Percentiles rank a stretch among this genome's conserved stretches.
Conservation (phyloP, 257 asterid species). For the Eustoma russellianum region DNA sequence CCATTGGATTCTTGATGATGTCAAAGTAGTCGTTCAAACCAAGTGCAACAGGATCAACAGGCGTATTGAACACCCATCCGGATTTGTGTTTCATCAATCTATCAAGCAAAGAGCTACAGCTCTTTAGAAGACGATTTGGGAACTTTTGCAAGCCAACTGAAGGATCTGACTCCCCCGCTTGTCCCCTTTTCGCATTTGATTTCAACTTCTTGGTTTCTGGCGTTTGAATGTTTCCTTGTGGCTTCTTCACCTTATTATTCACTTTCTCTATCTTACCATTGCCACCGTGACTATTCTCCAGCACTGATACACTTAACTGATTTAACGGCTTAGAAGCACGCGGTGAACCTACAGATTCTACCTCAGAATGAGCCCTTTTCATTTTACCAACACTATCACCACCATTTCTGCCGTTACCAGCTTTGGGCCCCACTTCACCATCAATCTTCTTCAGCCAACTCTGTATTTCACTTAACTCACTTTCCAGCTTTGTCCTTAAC, state of each 20-base stretch:
- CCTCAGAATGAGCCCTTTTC: conserved; percentile 17
- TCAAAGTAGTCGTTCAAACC: conserved; percentile 78
- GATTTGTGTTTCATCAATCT: conserved; percentile 88
- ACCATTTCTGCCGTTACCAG: no score
- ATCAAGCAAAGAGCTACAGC: conserved; percentile 50
- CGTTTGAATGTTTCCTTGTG: conserved; percentile 8
- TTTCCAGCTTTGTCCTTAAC: conserved; percentile 67
- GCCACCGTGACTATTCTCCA: conserved; percentile 41
- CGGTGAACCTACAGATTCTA: conserved; percentile 24
- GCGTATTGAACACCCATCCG: conserved; percentile 82
- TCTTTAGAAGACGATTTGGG: conserved; percentile 49
- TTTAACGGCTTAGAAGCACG: conserved; percentile 44
- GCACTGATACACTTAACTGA: conserved; percentile 47
- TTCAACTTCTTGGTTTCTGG: conserved; percentile 60
- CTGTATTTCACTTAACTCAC: conserved; percentile 49
- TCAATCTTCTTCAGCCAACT: conserved; percentile 65
- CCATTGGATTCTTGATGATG: no score
- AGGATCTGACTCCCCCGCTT: conserved; percentile 30
- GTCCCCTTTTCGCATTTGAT: conserved; percentile 41
- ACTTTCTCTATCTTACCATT: no score
- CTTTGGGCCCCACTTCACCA: conserved; percentile 33
- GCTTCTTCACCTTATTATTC: conserved; percentile 77
- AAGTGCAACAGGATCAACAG: conserved; percentile 64
- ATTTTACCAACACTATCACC: conserved; percentile 22
- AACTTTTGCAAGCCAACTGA: conserved; percentile 22